phyloP scores from a whole-genome alignment of 352 stramenopile genomes.

The Ophiocytium majus region DNA sequence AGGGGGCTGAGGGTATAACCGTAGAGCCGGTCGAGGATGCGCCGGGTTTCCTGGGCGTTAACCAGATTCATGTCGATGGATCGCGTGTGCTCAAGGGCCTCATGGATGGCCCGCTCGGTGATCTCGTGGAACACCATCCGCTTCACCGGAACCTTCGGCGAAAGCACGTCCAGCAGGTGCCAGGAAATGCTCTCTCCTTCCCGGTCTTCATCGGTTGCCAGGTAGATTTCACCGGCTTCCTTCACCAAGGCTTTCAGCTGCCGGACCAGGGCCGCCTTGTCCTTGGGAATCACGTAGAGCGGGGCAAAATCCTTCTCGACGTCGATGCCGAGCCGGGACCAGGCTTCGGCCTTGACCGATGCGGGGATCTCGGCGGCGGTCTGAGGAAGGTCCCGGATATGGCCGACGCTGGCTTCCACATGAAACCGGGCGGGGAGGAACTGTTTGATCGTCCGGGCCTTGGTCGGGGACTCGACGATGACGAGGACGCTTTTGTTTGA shows the following conservation, averaged over 20 bases:
- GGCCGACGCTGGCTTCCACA: too few relatives aligned
- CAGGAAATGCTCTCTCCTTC: constrained; percentile 70
- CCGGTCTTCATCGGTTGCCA: constrained; percentile 69
- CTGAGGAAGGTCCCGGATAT: too few relatives aligned
- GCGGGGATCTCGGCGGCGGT: too few relatives aligned
- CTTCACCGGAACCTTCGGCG: background rate
- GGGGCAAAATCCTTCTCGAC: constrained; percentile 61
- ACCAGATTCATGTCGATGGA: constrained; percentile 62
- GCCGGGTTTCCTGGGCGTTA: constrained; percentile 51
- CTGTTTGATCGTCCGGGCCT: too few relatives aligned
- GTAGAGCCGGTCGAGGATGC: constrained; percentile 56
- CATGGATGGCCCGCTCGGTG: constrained; percentile 52
- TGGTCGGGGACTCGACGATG: too few relatives aligned
- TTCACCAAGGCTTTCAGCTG: constrained; percentile 46
- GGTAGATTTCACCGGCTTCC: constrained; percentile 58
- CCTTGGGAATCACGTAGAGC: constrained; percentile 58
- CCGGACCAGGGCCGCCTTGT: constrained; percentile 33
- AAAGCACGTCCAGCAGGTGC: constrained; percentile 58
- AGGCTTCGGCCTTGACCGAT: constrained; percentile 30
- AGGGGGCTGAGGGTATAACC: constrained; percentile 66
- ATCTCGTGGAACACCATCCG: constrained; percentile 64
- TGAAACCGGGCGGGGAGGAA: too few relatives aligned
- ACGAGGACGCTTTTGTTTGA: too few relatives aligned
- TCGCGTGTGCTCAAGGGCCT: constrained; percentile 49
- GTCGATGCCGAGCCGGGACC: constrained; percentile 55